Percentiles rank a stretch among this genome's conserved stretches.
Evolutionary conservation across 768 basidiomycete species (phyloP).

Genomic region (Boletus sp.): DNA sequence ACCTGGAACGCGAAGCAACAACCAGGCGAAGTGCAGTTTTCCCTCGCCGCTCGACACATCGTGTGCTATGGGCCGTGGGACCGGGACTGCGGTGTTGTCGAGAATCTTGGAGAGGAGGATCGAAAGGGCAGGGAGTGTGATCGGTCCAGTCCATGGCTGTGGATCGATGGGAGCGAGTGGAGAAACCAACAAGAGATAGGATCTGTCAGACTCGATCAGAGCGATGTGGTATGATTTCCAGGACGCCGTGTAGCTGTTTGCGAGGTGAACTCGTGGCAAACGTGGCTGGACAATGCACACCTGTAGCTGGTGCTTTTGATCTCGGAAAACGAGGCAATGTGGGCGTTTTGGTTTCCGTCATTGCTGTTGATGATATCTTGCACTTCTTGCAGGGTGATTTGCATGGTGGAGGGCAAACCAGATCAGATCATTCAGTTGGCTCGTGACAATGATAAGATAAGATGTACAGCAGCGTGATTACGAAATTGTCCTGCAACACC

Average conservation of each 20-base stretch:
- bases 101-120: slow-evolving; percentile 43
- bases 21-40: slow-evolving; percentile 24
- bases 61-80: slow-evolving; percentile 44
- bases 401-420: neutral
- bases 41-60: slow-evolving; percentile 38
- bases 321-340: slow-evolving; percentile 21
- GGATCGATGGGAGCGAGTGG: slow-evolving; percentile 5
- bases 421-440: too few species aligned
- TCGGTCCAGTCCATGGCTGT: slow-evolving; percentile 7
- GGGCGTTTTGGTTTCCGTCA: slow-evolving; percentile 13
- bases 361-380: slow-evolving; percentile 30
- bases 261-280: neutral
- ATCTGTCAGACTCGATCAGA: slow-evolving; percentile 16
- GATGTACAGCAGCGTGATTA: too few species aligned
- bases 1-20: slow-evolving; percentile 37
- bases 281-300: slow-evolving; percentile 15
- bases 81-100: slow-evolving; percentile 47
- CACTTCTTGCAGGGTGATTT: slow-evolving; percentile 29
- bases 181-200: slow-evolving; percentile 30
- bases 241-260: slow-evolving; percentile 26
- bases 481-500: too few species aligned
- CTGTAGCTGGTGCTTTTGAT: slow-evolving; percentile 30
- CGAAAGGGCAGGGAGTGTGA: slow-evolving; percentile 37
- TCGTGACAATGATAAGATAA: too few species aligned
- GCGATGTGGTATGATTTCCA: slow-evolving; percentile 31